Percentiles rank a stretch among this genome's conserved stretches.
These are phyloP conservation scores for Ceriops decandra DNA, from an alignment of 345 rosid genomes.

Conservation along the genomic window DNA sequence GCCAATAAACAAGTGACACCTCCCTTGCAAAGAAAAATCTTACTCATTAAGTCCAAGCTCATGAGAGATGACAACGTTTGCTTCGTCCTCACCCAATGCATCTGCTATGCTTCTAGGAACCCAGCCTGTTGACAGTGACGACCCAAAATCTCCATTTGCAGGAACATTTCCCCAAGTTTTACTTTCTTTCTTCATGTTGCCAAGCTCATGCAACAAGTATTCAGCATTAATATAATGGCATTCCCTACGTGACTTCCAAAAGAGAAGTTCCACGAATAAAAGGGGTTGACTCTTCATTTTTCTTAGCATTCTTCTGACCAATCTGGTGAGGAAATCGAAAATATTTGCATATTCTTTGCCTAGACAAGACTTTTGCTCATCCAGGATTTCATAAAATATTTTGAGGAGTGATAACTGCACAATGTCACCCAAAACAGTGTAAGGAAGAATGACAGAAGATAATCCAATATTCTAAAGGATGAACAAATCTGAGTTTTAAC, in stretches of 20 bases:
- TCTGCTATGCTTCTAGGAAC: constrained; percentile 74
- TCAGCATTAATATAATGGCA: constrained; percentile 86
- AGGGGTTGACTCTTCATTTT: constrained; percentile 87
- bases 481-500: constrained; percentile 27
- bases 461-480: constrained; percentile 1
- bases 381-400: constrained; percentile 68
- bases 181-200: constrained; percentile 54
- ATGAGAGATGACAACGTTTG: constrained; percentile 78
- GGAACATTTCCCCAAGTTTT: constrained; percentile 33
- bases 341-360: constrained; percentile 53
- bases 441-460: neutral
- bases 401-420: constrained; percentile 77
- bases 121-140: constrained; percentile 50
- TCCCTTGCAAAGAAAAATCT: neutral
- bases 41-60: constrained; percentile 14
- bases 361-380: constrained; percentile 68
- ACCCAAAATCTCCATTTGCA: constrained; percentile 43
- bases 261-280: constrained; percentile 89
- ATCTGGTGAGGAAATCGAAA: constrained; percentile 56
- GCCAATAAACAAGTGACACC: constrained; percentile 12
- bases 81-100: constrained; percentile 98
- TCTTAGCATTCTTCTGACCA: constrained; percentile 70
- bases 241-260: constrained; percentile 79
- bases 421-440: constrained; percentile 4
- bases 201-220: constrained; percentile 74